Conservation (phyloP, 2,329 filamentous ascomycete species). For the Calycina marina region DNA sequence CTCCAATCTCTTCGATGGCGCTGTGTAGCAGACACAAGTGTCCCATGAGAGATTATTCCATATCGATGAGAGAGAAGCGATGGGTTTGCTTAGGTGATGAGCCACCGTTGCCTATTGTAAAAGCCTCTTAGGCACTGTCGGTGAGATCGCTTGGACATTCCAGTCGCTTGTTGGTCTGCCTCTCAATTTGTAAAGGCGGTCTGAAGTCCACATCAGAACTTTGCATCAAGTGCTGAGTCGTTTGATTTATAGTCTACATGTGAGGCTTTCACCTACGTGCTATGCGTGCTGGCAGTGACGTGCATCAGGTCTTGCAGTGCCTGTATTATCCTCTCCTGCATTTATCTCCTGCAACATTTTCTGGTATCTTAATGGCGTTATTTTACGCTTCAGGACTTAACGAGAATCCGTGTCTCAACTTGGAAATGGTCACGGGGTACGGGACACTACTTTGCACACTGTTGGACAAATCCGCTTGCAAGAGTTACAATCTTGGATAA, state of each 20-base stretch:
- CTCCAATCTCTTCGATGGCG: neutral
- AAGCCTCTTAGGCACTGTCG: no score
- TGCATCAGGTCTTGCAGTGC: constrained; percentile 3
- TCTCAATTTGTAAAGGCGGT: neutral
- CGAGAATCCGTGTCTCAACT: constrained; percentile 4
- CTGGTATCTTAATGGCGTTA: no score
- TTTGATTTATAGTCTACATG: constrained; percentile 3
- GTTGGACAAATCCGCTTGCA: constrained; percentile 14
- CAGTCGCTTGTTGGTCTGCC: neutral
- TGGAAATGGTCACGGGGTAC: constrained; percentile 5
- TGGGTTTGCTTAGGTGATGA: neutral
- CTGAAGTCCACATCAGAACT: neutral
- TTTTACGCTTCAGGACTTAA: constrained; percentile 5
- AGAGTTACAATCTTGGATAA: constrained; percentile 3
- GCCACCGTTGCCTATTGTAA: neutral
- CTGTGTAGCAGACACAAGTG: neutral
- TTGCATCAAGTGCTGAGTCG: neutral
- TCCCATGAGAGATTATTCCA: neutral
- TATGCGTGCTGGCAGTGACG: constrained; percentile 2
- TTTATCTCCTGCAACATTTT: constrained; percentile 7
- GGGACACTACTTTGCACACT: constrained; percentile 9
- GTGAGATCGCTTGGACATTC: neutral
- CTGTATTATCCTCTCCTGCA: constrained; percentile 9
- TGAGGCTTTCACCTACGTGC: constrained; percentile 4
- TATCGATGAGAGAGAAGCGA: neutral